A percentile compares a stretch with the other conserved stretches of the same genome.
Evolutionary conservation across 768 basidiomycete species (phyloP).

Genomic region (Stropharia rugosoannulata): DNA sequence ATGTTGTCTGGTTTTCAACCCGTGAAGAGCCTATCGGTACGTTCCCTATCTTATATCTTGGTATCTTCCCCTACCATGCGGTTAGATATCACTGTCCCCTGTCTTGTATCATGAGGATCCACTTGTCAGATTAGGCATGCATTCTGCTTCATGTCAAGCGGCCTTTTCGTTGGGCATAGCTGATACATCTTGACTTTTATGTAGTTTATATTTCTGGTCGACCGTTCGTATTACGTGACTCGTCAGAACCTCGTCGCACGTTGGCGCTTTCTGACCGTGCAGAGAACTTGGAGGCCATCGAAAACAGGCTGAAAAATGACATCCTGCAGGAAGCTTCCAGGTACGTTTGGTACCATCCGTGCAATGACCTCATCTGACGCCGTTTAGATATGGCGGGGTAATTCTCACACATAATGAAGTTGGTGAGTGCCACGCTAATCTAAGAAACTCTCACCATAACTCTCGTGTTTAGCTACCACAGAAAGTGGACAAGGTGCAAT

Average conservation of each 20-base stretch:
- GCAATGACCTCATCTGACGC: not conserved
- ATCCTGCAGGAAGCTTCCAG: conserved; percentile 82
- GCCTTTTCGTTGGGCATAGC: not conserved
- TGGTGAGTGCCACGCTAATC: conserved; percentile 39
- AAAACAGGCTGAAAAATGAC: conserved; percentile 84
- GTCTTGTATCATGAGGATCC: not conserved
- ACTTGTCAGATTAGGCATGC: not conserved
- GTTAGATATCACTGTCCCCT: not conserved
- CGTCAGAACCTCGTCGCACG: conserved; percentile 76
- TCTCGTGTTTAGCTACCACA: conserved; percentile 10
- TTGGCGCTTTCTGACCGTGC: conserved; percentile 88
- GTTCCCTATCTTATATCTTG: conserved; percentile 16
- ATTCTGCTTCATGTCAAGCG: not conserved
- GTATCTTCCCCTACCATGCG: not conserved
- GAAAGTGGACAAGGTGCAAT: conserved; percentile 73
- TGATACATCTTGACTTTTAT: conserved; percentile 8
- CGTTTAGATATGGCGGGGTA: conserved; percentile 77
- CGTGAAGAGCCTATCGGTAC: conserved; percentile 92
- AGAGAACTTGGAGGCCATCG: conserved; percentile 93
- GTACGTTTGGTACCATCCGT: conserved; percentile 30
- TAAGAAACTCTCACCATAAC: not conserved
- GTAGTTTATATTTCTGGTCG: conserved; percentile 86
- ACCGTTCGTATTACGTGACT: conserved; percentile 90
- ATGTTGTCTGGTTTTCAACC: conserved; percentile 95
- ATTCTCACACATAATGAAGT: conserved; percentile 94